Evolutionary conservation across 1,139 yeast species (phyloP).

Genomic region (Geotrichum aggregatum): DNA sequence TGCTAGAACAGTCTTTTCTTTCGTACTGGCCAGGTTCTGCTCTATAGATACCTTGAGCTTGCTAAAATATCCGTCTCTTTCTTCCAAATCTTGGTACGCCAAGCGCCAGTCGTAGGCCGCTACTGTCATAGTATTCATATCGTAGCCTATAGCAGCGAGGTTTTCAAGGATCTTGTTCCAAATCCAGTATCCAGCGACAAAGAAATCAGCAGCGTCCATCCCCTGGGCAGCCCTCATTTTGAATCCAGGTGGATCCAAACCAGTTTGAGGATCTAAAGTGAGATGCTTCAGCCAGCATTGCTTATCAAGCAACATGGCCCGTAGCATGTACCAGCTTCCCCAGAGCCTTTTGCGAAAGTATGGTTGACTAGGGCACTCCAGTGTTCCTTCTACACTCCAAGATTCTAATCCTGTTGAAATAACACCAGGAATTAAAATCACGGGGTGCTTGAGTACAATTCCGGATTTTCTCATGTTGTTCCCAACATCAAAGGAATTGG

Average conservation of each 20-base stretch:
- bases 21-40: slow-evolving; percentile 46
- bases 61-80: slow-evolving; percentile 78
- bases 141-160: slow-evolving; percentile 89
- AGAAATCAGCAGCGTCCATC: slow-evolving; percentile 94
- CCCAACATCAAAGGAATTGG: slow-evolving; percentile 88
- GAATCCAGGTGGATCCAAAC: slow-evolving; percentile 82
- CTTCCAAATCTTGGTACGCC: slow-evolving; percentile 81
- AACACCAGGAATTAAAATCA: slow-evolving; percentile 92
- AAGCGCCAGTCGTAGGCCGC: slow-evolving; percentile 97
- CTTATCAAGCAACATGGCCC: slow-evolving; percentile 88
- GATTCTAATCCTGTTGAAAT: slow-evolving; percentile 92
- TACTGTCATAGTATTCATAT: slow-evolving; percentile 80
- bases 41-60: slow-evolving; percentile 73
- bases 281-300: slow-evolving; percentile 90
- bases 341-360: slow-evolving; percentile 89
- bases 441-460: slow-evolving; percentile 61
- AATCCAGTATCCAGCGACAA: slow-evolving; percentile 96
- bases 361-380: slow-evolving; percentile 75
- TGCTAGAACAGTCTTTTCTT: slow-evolving; percentile 70
- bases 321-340: slow-evolving; percentile 95
- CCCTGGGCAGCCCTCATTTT: slow-evolving; percentile 90
- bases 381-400: slow-evolving; percentile 75
- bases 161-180: slow-evolving; percentile 95
- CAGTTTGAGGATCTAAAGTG: slow-evolving; percentile 84
- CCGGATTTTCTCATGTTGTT: slow-evolving; percentile 55